Percentiles rank a stretch among this genome's conserved stretches.
These are phyloP conservation scores for Oenanthe javanica DNA, from an alignment of 140 eudicot species.

Conservation along the genomic window DNA sequence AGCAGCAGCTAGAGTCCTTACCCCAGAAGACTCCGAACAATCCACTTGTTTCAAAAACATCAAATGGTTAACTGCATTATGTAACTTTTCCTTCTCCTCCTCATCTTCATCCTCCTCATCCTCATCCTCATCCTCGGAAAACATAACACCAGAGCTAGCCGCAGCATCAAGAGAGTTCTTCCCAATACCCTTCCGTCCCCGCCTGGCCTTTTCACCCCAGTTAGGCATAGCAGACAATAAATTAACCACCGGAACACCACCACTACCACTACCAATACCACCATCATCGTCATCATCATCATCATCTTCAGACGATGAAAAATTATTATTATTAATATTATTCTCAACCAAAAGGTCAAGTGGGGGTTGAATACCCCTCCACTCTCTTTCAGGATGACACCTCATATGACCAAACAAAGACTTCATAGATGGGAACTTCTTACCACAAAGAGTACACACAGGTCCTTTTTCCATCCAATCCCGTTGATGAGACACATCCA, in stretches of 20 bases:
- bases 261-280: neutral
- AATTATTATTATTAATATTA: neutral
- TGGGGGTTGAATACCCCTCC: constrained; percentile 60
- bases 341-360: constrained; percentile 11
- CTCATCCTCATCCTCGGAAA: neutral
- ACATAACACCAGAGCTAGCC: neutral
- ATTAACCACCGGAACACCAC: constrained; percentile 19
- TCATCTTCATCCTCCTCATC: neutral
- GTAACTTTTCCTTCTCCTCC: constrained; percentile 17
- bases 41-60: constrained; percentile 31
- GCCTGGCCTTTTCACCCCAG: constrained; percentile 39
- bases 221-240: constrained; percentile 20
- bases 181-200: constrained; percentile 25
- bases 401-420: constrained; percentile 83
- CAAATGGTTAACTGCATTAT: constrained; percentile 40
- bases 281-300: neutral
- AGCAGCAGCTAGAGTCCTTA: neutral
- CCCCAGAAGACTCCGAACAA: constrained; percentile 6
- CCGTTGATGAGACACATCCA: neutral
- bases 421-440: constrained; percentile 55
- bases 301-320: neutral
- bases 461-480: neutral
- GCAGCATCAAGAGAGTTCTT: neutral
- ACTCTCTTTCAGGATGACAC: constrained; percentile 67
- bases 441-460: constrained; percentile 39